Percentiles rank a stretch among this genome's conserved stretches.
These are phyloP conservation scores for Jackrogersella minutella DNA, from an alignment of 495 filamentous ascomycete species.

Conservation along the genomic window DNA sequence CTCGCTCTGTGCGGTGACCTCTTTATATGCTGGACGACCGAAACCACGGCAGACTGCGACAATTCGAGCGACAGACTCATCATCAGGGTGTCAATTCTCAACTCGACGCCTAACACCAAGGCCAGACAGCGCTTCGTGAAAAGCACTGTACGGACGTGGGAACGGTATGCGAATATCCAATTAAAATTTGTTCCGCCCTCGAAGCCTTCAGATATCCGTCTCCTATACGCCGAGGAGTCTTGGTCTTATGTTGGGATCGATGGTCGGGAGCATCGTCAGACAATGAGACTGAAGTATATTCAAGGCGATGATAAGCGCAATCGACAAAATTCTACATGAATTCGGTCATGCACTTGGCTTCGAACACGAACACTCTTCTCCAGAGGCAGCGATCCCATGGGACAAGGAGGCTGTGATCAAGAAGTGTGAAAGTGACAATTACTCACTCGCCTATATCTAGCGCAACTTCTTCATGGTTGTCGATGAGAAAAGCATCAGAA, in stretches of 20 bases:
- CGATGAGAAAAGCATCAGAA: background rate
- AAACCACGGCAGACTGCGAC: background rate
- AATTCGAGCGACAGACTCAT: background rate
- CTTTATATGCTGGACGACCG: background rate
- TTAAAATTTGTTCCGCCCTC: background rate
- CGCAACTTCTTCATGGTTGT: background rate
- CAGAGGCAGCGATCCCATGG: background rate
- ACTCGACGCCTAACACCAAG: background rate
- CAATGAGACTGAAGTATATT: background rate
- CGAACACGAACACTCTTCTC: background rate
- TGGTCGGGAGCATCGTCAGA: background rate
- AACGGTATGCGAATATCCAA: background rate
- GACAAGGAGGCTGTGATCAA: background rate
- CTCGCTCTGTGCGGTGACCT: background rate
- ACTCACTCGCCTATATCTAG: background rate
- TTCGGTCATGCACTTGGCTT: background rate
- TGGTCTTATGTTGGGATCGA: background rate
- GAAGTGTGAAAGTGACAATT: background rate
- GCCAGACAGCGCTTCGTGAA: background rate
- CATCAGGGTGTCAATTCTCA: background rate
- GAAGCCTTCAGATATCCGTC: background rate
- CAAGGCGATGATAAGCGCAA: background rate
- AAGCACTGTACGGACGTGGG: background rate
- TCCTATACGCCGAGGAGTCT: background rate
- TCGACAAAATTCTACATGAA: background rate